Conservation (phyloP, 176 grass and related monocot genomes). For the Oropetium thomaeum region DNA sequence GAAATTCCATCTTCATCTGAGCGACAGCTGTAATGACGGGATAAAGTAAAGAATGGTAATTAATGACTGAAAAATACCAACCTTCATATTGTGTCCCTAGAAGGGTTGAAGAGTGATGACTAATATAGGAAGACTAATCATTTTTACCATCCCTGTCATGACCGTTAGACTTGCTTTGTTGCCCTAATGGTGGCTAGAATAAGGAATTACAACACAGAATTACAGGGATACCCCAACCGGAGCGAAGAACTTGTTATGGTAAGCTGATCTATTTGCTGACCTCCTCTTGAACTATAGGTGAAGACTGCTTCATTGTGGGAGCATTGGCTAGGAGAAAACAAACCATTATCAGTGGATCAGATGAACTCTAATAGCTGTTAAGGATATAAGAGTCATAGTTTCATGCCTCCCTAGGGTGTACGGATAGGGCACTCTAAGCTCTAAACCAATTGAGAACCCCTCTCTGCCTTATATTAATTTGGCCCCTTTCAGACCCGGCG, state of each 20-base stretch:
- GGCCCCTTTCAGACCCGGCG: too few relatives aligned
- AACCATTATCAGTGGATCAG: neutral
- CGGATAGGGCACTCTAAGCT: too few relatives aligned
- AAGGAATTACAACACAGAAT: neutral
- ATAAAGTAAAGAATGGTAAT: neutral
- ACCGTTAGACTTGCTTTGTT: neutral
- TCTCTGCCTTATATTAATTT: too few relatives aligned
- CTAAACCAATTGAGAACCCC: too few relatives aligned
- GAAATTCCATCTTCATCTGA: neutral
- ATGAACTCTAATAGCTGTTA: neutral
- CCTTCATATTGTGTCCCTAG: neutral
- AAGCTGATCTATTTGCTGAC: constrained; percentile 7
- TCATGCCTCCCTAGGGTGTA: too few relatives aligned
- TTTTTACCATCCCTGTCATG: neutral
- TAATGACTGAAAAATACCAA: neutral
- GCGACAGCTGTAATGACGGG: neutral
- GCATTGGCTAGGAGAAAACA: constrained; percentile 11
- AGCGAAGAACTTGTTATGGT: neutral
- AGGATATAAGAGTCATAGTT: too few relatives aligned
- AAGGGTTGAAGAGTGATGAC: neutral
- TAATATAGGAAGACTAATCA: neutral
- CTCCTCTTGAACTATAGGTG: neutral
- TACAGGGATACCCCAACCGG: neutral
- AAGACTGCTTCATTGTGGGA: constrained; percentile 6
- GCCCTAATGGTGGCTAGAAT: neutral